These are phyloP conservation scores for Alternaria dauci DNA, from an alignment of 2,329 filamentous ascomycete genomes.

Conservation along the genomic window DNA sequence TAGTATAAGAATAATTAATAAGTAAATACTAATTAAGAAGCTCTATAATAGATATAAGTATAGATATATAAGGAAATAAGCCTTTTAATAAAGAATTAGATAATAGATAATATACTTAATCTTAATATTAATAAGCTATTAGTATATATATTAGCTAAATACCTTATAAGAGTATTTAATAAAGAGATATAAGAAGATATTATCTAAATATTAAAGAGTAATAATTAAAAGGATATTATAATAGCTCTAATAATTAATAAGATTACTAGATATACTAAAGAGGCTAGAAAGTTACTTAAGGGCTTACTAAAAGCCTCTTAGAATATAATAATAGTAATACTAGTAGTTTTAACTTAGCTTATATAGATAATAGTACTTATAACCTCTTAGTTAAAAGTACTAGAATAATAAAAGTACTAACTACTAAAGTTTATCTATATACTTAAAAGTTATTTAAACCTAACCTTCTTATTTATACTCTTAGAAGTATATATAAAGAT, in stretches of 20 bases:
- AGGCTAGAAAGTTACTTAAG: too few relatives aligned
- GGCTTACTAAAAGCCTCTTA: not conserved
- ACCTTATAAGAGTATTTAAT: not conserved
- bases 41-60: not conserved
- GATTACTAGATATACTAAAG: not conserved
- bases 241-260: not conserved
- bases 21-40: not conserved
- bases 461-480: too few relatives aligned
- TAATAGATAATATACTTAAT: not conserved
- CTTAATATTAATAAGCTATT: not conserved
- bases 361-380: too few relatives aligned
- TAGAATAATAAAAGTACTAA: too few relatives aligned
- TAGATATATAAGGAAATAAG: not conserved
- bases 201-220: not conserved
- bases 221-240: not conserved
- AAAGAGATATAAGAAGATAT: not conserved
- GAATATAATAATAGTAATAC: not conserved
- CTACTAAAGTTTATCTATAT: too few relatives aligned
- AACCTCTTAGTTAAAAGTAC: too few relatives aligned
- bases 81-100: not conserved
- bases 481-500: too few relatives aligned
- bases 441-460: too few relatives aligned
- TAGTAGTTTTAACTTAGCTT: too few relatives aligned
- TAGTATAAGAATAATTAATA: not conserved
- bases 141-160: not conserved